Evolutionary conservation across 495 filamentous ascomycete genomes (phyloP).

Genomic region (Daldinia concentrica): DNA sequence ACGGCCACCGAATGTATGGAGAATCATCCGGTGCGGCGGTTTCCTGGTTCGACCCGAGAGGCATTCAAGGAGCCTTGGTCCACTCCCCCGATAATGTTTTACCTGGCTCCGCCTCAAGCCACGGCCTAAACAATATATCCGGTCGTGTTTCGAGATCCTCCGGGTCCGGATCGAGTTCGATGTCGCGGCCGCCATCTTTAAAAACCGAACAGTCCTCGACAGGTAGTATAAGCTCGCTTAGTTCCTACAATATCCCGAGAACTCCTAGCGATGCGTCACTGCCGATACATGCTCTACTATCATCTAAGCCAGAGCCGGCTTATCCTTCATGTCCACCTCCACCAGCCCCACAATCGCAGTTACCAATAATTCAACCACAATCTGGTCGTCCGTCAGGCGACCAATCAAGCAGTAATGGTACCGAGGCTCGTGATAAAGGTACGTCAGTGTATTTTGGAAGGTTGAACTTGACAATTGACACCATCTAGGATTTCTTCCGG

Average conservation of each 20-base stretch:
- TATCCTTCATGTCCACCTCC: slow-evolving; percentile 9
- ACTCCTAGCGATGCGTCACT: slow-evolving; percentile 55
- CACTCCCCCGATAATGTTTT: slow-evolving; percentile 40
- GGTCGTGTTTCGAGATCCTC: slow-evolving; percentile 40
- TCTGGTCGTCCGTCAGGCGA: slow-evolving; percentile 32
- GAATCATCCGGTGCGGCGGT: slow-evolving; percentile 17
- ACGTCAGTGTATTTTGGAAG: neutral
- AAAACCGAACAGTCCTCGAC: slow-evolving; percentile 53
- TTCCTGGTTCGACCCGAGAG: slow-evolving; percentile 44
- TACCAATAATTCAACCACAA: slow-evolving; percentile 34
- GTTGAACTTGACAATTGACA: slow-evolving; percentile 1
- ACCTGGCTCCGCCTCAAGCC: slow-evolving; percentile 21
- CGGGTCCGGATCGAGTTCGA: slow-evolving; percentile 34
- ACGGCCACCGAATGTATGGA: slow-evolving; percentile 30
- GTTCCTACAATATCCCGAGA: slow-evolving; percentile 46
- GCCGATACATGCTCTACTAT: slow-evolving; percentile 58
- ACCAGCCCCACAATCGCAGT: slow-evolving; percentile 24
- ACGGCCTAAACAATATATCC: slow-evolving; percentile 12
- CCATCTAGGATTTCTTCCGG: slow-evolving; percentile 17
- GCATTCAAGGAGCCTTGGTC: slow-evolving; percentile 27
- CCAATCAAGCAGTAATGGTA: slow-evolving; percentile 14
- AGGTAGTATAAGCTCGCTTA: slow-evolving; percentile 48
- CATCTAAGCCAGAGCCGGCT: slow-evolving; percentile 47
- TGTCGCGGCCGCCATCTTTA: slow-evolving; percentile 45
- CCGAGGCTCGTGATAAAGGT: slow-evolving; percentile 23